Base-by-base conservation (phyloP, 192 early-diverging fungal species). In the Pilobolus umbonatus region DNA sequence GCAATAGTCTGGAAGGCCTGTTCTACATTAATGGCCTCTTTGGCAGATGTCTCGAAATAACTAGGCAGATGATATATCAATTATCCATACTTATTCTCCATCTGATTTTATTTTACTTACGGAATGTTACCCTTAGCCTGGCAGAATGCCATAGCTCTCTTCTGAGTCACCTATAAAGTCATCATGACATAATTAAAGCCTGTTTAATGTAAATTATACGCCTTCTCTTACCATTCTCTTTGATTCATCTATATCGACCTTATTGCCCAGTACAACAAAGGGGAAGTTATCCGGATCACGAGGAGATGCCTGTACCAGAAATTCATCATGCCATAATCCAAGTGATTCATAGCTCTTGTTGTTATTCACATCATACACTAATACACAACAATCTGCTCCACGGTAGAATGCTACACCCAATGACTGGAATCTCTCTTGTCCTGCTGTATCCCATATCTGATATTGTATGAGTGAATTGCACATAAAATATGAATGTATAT, bases 251-350 rank as follows among this genome's bases (percentile, higher is more conserved):
- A 99, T 75, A 71, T 99, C 97, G 45, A 99, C 83, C 81, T 99
- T 99, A 80, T 99, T 99, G 48, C 96, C 97, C n/a, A 99, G 75
- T 14, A 99, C 93, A 47, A 99, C 92, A 79, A 99, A 99, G 35
- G 97, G 97, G 73, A 99, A 99, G 80, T 88, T 94, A 64, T 99
- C 95, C 6, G 95, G 93, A 59, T 95, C 91, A 47, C 89, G 73
- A 40, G 97, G 94, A 14, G 84, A 88, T 21, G 92, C 93, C 69
- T 99, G 97, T 34, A 97, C 79, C 78, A 99, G 72, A 65, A 99
- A 99, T 79, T 99, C 97, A 76, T 98, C 95, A 71, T 92, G 79
- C 97, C 97, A 99, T 36, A 4, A 60, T 59, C 61, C 62, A 68
- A 99, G 76, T 22, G 88, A 88, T 67, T 99, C 94, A 72, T 97